Evolutionary conservation across 2,329 filamentous ascomycete genomes (phyloP).

Genomic region (Tolypocladium endophyticum): DNA sequence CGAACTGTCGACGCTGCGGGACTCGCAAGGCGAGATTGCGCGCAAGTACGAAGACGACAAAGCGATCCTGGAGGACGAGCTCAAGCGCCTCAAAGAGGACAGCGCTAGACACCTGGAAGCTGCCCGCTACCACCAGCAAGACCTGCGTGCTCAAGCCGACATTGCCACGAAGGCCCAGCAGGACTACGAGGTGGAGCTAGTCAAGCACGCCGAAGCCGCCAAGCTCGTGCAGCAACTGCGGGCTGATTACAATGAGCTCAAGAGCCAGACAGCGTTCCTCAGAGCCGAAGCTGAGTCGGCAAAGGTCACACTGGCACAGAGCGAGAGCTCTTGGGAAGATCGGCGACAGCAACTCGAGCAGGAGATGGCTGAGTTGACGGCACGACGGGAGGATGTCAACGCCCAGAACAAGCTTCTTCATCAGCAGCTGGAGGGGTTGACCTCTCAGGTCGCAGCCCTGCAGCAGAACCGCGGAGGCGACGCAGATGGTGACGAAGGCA

Average conservation of each 20-base stretch:
- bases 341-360: constrained; percentile 70
- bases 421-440: constrained; percentile 76
- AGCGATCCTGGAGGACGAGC: constrained; percentile 64
- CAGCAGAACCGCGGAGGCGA: constrained; percentile 60
- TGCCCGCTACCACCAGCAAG: constrained; percentile 77
- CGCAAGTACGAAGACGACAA: constrained; percentile 75
- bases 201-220: constrained; percentile 93
- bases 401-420: constrained; percentile 88
- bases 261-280: constrained; percentile 64
- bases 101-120: constrained; percentile 70
- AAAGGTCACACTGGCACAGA: constrained; percentile 67
- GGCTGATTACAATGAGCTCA: constrained; percentile 70
- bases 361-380: constrained; percentile 70
- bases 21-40: constrained; percentile 65
- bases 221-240: constrained; percentile 72
- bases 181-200: constrained; percentile 86
- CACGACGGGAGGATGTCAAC: constrained; percentile 71
- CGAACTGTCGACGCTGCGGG: constrained; percentile 70
- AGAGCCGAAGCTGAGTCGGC: constrained; percentile 79
- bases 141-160: constrained; percentile 84
- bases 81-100: constrained; percentile 73
- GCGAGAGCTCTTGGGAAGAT: constrained; percentile 80
- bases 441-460: constrained; percentile 65
- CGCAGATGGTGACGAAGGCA: constrained; percentile 41
- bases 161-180: constrained; percentile 90